Base-by-base conservation (phyloP, 192 early-diverging fungal genomes). In the Cladochytrium replicatum region DNA sequence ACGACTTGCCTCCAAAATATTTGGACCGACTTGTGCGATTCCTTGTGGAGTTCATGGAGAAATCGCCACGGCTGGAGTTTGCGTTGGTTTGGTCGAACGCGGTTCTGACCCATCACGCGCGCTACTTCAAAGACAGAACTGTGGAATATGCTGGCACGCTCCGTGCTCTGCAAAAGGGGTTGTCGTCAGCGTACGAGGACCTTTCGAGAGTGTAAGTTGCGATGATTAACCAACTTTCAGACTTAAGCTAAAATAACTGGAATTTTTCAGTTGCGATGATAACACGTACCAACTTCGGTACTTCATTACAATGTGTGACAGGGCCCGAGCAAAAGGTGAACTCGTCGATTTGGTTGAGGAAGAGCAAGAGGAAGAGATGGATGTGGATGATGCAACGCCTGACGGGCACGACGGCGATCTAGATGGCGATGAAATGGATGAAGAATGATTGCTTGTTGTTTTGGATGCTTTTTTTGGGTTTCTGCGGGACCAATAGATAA, bases 1-100 rank as follows among this genome's bases (percentile, higher is more conserved):
- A 81, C 27, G 82, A 85, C 5, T 65, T 97, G 43, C 91, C 93
- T 0, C 67, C 74, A 42, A 88, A 86, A 53, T 97, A 99, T 50
- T 51, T 96, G 38, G 86, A 88, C 26, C 69, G 80, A 26, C 60
- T 97, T 59, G 68, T 97, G 46, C 77, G 74, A 54, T 90, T 95
- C 54, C 68, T 99, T 48, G 84, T 85, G 8, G 63, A 56, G 43
- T 68, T 81, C 25, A 72, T 93, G 68, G 93, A 96, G 55, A 61
- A 71, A 25, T 85, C 72, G 17, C 90, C 85, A 25, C 81, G 84
- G 56, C 44, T 97, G 22, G 89, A 99, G 66, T 90, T 88, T 61
- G 80, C 89, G 48, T 60, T 97, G 56, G 64, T 80, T 30, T 99
- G 93, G 93, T 63, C 80, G 32, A 82, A 70, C 0, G 70, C 71